Conservation (phyloP, 2,329 filamentous ascomycete species). For the Aspergillus thermomutatus region DNA sequence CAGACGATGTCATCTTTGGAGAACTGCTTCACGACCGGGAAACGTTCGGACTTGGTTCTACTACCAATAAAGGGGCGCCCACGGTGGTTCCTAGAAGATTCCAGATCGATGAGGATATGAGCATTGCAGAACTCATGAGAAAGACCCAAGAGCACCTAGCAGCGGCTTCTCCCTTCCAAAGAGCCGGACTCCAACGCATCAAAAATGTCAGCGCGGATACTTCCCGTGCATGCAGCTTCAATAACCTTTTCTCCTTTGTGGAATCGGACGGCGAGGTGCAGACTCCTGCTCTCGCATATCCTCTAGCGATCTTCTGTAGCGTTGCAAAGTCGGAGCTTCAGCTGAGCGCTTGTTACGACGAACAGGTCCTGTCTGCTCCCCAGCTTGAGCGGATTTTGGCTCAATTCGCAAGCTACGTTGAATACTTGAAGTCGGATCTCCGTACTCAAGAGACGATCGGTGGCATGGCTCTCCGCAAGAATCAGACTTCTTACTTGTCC, state of each 20-base stretch:
- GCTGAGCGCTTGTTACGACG: constrained; percentile 7
- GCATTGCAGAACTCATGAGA: constrained; percentile 48
- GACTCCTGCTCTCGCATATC: background rate
- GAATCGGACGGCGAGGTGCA: constrained; percentile 1
- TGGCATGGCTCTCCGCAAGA: constrained; percentile 21
- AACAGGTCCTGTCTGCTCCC: constrained; percentile 2
- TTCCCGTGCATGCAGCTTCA: constrained; percentile 39
- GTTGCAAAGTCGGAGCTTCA: constrained; percentile 1
- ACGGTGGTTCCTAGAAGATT: constrained; percentile 42
- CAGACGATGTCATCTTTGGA: constrained; percentile 42
- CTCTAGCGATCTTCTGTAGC: constrained; percentile 8
- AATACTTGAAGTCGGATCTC: constrained; percentile 5
- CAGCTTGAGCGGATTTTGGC: constrained; percentile 8
- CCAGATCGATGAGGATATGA: constrained; percentile 28
- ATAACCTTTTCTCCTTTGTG: constrained; percentile 37
- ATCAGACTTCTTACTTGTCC: constrained; percentile 17
- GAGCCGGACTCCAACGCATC: constrained; percentile 49
- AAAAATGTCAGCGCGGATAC: constrained; percentile 48
- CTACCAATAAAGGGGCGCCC: constrained; percentile 37
- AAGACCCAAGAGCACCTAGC: constrained; percentile 53
- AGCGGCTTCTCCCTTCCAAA: constrained; percentile 57
- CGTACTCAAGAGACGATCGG: constrained; percentile 12
- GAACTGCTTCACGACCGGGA: constrained; percentile 42
- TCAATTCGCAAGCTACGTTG: constrained; percentile 8
- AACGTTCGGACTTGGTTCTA: constrained; percentile 23